These are phyloP conservation scores for Globisporangium takayamanum DNA, from an alignment of 352 stramenopile genomes.

Conservation along the genomic window DNA sequence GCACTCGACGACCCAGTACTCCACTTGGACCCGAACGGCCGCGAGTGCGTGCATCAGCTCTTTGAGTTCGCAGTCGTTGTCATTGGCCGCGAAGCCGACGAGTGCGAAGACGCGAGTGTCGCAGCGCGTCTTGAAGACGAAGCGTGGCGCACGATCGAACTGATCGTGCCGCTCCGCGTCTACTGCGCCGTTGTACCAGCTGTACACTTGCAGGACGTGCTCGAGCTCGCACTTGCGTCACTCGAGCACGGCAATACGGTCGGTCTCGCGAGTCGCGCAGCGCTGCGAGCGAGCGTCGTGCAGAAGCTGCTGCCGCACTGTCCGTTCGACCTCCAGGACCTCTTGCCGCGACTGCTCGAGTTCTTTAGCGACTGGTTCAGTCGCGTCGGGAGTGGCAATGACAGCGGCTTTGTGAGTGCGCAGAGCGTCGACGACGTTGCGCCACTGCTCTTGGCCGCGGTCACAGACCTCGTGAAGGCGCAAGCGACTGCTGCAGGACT, in stretches of 20 bases:
- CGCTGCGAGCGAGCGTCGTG: constrained; percentile 30
- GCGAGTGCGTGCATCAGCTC: constrained; percentile 48
- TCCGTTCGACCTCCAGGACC: constrained; percentile 48
- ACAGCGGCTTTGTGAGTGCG: constrained; percentile 12
- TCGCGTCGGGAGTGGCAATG: constrained; percentile 19
- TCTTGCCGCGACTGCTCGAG: constrained; percentile 31
- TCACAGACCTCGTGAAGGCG: constrained; percentile 36
- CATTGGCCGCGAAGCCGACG: constrained; percentile 32
- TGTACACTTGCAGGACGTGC: constrained; percentile 37
- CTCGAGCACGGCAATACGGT: constrained; percentile 26
- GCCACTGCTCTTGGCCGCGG: constrained; percentile 38
- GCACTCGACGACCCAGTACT: constrained; percentile 39
- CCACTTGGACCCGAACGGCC: constrained; percentile 69
- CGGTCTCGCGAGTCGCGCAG: constrained; percentile 1
- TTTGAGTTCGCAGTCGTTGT: constrained; percentile 47
- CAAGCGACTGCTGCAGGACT: constrained; percentile 41
- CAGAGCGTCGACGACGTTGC: constrained; percentile 25
- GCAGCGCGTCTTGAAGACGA: constrained; percentile 45
- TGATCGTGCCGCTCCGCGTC: constrained; percentile 48
- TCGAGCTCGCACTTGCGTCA: constrained; percentile 49
- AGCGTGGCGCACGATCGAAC: constrained; percentile 56
- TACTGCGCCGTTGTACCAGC: constrained; percentile 64
- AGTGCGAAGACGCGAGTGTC: constrained; percentile 20
- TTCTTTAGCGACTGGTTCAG: constrained; percentile 54
- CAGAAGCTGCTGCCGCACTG: constrained; percentile 45